Evolutionary conservation across 768 basidiomycete species (phyloP).

Genomic region (Calvatia gigantea): DNA sequence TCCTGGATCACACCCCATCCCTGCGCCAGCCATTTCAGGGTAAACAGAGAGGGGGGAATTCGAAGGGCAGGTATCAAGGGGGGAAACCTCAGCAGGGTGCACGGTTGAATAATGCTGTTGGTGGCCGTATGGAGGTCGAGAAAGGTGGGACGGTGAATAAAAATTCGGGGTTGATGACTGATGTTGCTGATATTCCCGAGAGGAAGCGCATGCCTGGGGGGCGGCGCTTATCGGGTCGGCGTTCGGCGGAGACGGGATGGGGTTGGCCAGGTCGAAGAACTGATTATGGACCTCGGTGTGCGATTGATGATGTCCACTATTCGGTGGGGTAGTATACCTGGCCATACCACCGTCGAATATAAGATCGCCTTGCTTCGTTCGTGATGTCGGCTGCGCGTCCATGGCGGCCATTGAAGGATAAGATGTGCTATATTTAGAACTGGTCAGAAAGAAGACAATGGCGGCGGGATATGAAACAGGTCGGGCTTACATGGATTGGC

Average conservation of each 20-base stretch:
- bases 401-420: not conserved
- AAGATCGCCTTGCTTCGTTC: constrained; percentile 7
- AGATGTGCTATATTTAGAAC: constrained; percentile 12
- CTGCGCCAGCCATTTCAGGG: not conserved
- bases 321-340: constrained; percentile 7
- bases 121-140: constrained; percentile 4
- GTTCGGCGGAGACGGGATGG: constrained; percentile 7
- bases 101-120: constrained; percentile 16
- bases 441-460: constrained; percentile 6
- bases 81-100: constrained; percentile 25
- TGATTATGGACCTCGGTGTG: constrained; percentile 1
- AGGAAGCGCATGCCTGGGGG: constrained; percentile 10
- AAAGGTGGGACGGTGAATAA: constrained; percentile 2
- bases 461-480: constrained; percentile 4
- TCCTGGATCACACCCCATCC: not conserved
- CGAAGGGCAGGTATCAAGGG: constrained; percentile 20
- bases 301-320: not conserved
- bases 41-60: constrained; percentile 11
- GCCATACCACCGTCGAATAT: constrained; percentile 3
- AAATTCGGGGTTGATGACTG: constrained; percentile 10
- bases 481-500: constrained; percentile 11
- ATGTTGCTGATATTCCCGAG: constrained; percentile 14
- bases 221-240: not conserved
- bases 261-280: constrained; percentile 4
- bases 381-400: constrained; percentile 4